phyloP scores from a whole-genome alignment of 2,329 filamentous ascomycete genomes.

The Venturia aucupariae region DNA sequence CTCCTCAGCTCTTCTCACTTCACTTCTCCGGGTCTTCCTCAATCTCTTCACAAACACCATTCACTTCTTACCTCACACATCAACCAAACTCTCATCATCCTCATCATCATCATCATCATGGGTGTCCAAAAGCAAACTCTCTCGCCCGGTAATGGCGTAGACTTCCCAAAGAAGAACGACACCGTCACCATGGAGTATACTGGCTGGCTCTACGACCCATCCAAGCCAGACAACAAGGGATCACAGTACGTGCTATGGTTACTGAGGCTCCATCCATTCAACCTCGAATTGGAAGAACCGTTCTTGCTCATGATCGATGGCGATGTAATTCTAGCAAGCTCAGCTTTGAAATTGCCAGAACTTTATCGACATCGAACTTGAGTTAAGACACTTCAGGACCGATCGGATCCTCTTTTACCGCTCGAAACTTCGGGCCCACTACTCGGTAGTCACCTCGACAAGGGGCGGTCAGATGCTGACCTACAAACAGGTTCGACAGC shows the following conservation, averaged over 20 bases:
- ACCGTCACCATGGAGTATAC: slow-evolving; percentile 84
- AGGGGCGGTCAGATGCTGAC: neutral
- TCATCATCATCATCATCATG: slow-evolving; percentile 25
- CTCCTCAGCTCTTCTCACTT: no score
- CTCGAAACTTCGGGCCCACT: neutral
- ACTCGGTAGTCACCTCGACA: neutral
- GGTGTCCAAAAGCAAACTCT: slow-evolving; percentile 59
- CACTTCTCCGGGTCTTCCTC: neutral
- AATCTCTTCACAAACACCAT: neutral
- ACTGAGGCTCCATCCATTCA: slow-evolving; percentile 36
- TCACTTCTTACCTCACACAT: neutral
- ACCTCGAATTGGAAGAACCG: slow-evolving; percentile 29
- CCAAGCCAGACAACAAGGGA: slow-evolving; percentile 54
- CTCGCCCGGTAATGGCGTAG: slow-evolving; percentile 50
- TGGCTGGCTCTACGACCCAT: slow-evolving; percentile 68
- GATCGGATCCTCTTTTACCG: neutral
- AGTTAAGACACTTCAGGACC: neutral
- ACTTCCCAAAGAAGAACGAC: slow-evolving; percentile 57
- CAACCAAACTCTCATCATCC: neutral
- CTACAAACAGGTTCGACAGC: slow-evolving; percentile 62
- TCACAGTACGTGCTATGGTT: neutral
- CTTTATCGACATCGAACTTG: neutral
- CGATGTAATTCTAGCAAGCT: neutral
- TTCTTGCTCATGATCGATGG: neutral
- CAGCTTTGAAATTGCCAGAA: neutral